Percentiles rank a stretch among this genome's conserved stretches.
phyloP scores from a whole-genome alignment of 2,329 filamentous ascomycete genomes.

The Nemania diffusa region DNA sequence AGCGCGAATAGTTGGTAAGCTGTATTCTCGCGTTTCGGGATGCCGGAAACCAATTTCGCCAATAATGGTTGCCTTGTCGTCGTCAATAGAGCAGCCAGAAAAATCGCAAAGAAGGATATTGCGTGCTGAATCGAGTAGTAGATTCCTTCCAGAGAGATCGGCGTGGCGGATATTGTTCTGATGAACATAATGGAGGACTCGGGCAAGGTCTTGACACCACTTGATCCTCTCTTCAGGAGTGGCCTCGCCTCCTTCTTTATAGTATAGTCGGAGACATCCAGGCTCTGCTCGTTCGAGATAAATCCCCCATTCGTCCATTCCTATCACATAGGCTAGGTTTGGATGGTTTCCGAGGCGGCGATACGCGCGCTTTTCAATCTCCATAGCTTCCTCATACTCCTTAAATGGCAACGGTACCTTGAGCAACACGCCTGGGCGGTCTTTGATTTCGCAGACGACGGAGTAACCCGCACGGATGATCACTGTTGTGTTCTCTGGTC shows the following conservation, averaged over 20 bases:
- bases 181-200: not conserved
- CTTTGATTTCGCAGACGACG: not conserved
- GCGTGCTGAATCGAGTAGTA: not conserved
- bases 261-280: not conserved
- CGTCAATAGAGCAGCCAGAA: not conserved
- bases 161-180: not conserved
- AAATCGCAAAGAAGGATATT: not conserved
- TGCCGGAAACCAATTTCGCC: not conserved
- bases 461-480: not conserved
- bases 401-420: not conserved
- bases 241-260: not conserved
- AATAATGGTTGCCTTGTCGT: not conserved
- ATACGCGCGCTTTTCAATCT: not conserved
- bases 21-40: not conserved
- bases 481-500: not conserved
- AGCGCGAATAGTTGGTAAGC: not conserved
- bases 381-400: not conserved
- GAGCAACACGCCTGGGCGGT: not conserved
- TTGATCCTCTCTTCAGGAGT: not conserved
- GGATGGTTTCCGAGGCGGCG: not conserved
- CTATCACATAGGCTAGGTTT: not conserved
- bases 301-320: not conserved
- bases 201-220: not conserved
- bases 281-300: not conserved
- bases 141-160: not conserved